Percentiles rank a stretch among this genome's conserved stretches.
These are phyloP conservation scores for Mollisiaceae sp. DNA, from an alignment of 2,329 filamentous ascomycete species.

Conservation along the genomic window DNA sequence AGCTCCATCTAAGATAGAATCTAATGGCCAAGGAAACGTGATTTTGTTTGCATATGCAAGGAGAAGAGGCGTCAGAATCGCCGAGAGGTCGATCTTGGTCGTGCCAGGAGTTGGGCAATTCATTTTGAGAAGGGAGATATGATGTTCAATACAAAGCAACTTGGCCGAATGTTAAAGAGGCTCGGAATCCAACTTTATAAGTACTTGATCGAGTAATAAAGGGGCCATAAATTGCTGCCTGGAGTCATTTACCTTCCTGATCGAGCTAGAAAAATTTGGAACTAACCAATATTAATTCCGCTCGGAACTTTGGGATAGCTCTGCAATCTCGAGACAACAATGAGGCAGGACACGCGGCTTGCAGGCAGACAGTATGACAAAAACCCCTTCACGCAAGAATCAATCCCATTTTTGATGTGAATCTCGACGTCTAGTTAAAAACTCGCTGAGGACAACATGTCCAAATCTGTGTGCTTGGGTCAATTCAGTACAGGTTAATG, in stretches of 20 bases:
- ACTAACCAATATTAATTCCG: not conserved
- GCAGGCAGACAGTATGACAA: not conserved
- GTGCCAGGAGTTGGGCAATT: not conserved
- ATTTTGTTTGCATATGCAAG: not conserved
- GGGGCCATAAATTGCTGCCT: not conserved
- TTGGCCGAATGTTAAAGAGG: not conserved
- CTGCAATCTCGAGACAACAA: not conserved
- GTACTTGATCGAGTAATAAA: not conserved
- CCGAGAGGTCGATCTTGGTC: not conserved
- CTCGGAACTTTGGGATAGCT: not conserved
- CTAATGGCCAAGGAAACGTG: constrained; percentile 4
- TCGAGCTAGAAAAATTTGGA: not conserved
- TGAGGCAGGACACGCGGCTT: not conserved
- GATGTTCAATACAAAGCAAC: not conserved
- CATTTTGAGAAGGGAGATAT: not conserved
- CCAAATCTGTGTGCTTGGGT: not conserved
- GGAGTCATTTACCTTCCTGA: not conserved
- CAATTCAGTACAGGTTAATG: not conserved
- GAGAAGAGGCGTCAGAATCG: not conserved
- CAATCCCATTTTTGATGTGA: constrained; percentile 19
- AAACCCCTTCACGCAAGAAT: not conserved
- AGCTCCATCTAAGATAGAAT: not conserved
- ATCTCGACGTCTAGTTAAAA: constrained; percentile 23
- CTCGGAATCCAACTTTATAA: not conserved
- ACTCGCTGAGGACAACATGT: not conserved